Base-by-base conservation (phyloP, 306 rosid species). In the Cyamopsis tetragonoloba region DNA sequence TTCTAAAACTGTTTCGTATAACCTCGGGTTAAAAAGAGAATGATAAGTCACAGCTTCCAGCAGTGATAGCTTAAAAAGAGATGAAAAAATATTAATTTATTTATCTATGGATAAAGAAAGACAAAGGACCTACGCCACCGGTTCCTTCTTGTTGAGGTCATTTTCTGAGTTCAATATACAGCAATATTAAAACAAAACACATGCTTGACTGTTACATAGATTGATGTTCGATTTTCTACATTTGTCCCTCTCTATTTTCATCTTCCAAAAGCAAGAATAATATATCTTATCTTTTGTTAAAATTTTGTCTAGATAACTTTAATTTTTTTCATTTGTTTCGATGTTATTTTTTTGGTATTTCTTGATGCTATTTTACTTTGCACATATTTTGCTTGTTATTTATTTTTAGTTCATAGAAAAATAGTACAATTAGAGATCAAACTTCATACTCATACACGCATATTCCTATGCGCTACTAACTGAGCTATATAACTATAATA, bases 131-230 rank as follows among this genome's bases (percentile, higher is more conserved):
- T 4, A 2, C 1, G 19, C 8, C 1, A 14, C 14, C 27, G 68
- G 69, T 22, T 43, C 1, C 41, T 26, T 63, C 54, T 42, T 9
- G 69, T 62, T 8, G 39, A 42, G 69, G 69, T 62, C n/a, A 10
- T 54, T 4, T 28, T 14, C 39, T 24, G 4, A 10, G 4, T 14
- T 49, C 30, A 51, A 22, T 23, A 22, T 23, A 11, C 57, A 50
- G 10, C 30, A 20, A 11, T 50, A 10, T 1, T 22, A 18, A 46
- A 23, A n/a, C 5, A 50, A n/a, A 3, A 30, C 23, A 47, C 27
- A 55, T 55, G 23, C n/a, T 1, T 18, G 17, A 9, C 17, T 10
- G 3, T 10, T 10, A 15, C 18, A 17, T 7, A 5, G 19, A 57
- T 31, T 6, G 12, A 27, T 28, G 23, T 3, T 7, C 3, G 12